Conservation (phyloP, 805 yeast species). For the Citeromyces matritensis region DNA sequence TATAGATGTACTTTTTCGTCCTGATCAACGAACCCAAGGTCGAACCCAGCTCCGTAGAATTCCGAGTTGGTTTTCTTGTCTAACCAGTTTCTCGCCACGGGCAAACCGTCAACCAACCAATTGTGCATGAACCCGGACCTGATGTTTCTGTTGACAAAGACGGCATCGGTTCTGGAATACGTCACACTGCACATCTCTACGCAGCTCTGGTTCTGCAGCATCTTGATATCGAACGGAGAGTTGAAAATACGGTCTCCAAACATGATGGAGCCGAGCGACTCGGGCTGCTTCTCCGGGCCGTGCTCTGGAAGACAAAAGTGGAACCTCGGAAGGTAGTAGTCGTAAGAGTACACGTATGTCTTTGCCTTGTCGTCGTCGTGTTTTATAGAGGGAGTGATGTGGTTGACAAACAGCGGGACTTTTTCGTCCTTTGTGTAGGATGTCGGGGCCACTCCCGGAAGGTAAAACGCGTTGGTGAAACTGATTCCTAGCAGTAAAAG, state of each 20-base stretch:
- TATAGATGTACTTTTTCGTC: constrained; percentile 38
- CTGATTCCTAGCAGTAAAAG: constrained; percentile 5
- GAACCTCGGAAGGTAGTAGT: constrained; percentile 71
- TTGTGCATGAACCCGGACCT: constrained; percentile 76
- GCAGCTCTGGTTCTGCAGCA: constrained; percentile 66
- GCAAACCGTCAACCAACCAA: constrained; percentile 92
- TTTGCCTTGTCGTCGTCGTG: constrained; percentile 25
- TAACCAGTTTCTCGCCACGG: constrained; percentile 56
- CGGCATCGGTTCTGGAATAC: constrained; percentile 53
- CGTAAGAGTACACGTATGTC: constrained; percentile 57
- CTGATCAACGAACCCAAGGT: constrained; percentile 56
- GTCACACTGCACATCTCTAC: constrained; percentile 42
- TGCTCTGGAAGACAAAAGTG: constrained; percentile 70
- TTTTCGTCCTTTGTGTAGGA: constrained; percentile 61
- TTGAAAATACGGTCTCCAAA: constrained; percentile 93
- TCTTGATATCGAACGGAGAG: constrained; percentile 72
- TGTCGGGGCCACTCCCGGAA: constrained; percentile 95
- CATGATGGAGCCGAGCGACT: constrained; percentile 81
- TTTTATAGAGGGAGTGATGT: constrained; percentile 64
- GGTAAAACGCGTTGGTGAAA: constrained; percentile 47
- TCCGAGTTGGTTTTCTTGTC: constrained; percentile 44
- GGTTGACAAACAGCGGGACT: constrained; percentile 76
- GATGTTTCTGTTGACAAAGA: constrained; percentile 66
- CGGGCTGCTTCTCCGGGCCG: constrained; percentile 62
- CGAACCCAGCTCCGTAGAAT: constrained; percentile 73